A percentile compares a stretch with the other conserved stretches of the same genome.
These are phyloP conservation scores for Adenanthera pavonina DNA, from an alignment of 306 rosid species.

Conservation along the genomic window DNA sequence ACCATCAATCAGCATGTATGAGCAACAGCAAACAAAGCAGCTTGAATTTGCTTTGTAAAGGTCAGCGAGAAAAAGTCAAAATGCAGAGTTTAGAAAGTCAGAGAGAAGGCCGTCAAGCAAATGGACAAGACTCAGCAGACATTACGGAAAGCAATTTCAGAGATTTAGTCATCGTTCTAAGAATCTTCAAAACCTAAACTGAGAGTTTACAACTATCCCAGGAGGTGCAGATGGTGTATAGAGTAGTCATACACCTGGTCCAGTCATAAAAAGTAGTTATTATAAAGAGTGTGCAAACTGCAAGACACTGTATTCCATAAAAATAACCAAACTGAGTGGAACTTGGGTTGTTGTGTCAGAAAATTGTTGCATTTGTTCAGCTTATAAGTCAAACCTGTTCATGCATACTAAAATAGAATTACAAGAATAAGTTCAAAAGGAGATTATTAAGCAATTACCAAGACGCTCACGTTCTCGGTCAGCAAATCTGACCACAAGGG, in stretches of 20 bases:
- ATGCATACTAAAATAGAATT: constrained; percentile 10
- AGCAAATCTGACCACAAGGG: constrained; percentile 80
- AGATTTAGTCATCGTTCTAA: background rate
- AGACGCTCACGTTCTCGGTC: constrained; percentile 69
- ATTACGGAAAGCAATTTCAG: constrained; percentile 1
- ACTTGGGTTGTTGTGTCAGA: background rate
- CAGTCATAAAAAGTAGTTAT: background rate
- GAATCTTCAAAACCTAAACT: constrained; percentile 6
- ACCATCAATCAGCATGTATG: background rate
- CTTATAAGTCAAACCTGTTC: constrained; percentile 19
- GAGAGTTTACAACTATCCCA: constrained; percentile 8
- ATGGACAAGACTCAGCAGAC: constrained; percentile 1
- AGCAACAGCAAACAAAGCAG: constrained; percentile 8
- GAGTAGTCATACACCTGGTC: constrained; percentile 16
- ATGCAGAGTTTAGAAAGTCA: background rate
- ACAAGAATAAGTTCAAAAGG: constrained; percentile 24
- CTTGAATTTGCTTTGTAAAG: constrained; percentile 1
- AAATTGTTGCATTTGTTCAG: constrained; percentile 21
- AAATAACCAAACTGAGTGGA: constrained; percentile 27
- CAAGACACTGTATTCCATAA: background rate
- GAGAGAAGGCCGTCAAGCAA: background rate
- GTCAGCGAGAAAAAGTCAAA: background rate
- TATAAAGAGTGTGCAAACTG: background rate
- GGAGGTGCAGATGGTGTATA: background rate
- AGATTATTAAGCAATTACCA: constrained; percentile 51